Base-by-base conservation (phyloP, 805 yeast genomes). In the Candida schatavii region DNA sequence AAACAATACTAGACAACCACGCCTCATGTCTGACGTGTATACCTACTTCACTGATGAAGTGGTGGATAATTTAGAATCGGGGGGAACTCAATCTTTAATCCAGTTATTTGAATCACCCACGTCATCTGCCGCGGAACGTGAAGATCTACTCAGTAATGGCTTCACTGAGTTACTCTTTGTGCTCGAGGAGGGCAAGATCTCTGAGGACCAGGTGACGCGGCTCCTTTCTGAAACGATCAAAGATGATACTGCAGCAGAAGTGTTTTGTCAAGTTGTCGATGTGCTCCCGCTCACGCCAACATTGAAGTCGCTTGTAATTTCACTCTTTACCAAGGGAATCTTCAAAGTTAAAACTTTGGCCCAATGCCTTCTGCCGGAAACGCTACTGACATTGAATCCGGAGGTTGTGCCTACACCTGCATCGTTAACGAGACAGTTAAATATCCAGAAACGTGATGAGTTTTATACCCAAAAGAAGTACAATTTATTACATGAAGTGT, bases 401-500 rank as follows among this genome's bases (percentile, higher is more conserved):
- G 61, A 55, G 0, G 46, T 68, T 3, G 60, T 70, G 0, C 70
- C 73, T 2, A 44, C 50, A 3, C 59, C 61, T 13, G 39, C 52
- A 28, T 13, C 41, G 5, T 60, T 74, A 30, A 70, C 61, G 10
- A 68, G 64, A 22, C 62, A 64, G 31, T 51, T 69, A 51, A 63
- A 68, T 49, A 52, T 64, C 37, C 43, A 57, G 39, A 51, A 64
- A 55, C 46, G 76, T 59, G 65, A 77, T 54, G 64, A 71, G 57
- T 53, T 64, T 51, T 67, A 68, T 56, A 66, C 80, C 41, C 68
- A 79, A 45, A 72, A 72, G 54, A 78, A 81, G 48, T 88, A 69
- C 63, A 84, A 85, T 44, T 64, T 88, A 14, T 52, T 87, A 5
- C 77, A 80, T 38, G 96, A 90, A 58, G 85, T 85, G 46, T 67